Evolutionary conservation across 1,139 yeast genomes (phyloP), one percentile per base, ranked within the genome.

Genomic region (Yamadazyma dendronema): DNA sequence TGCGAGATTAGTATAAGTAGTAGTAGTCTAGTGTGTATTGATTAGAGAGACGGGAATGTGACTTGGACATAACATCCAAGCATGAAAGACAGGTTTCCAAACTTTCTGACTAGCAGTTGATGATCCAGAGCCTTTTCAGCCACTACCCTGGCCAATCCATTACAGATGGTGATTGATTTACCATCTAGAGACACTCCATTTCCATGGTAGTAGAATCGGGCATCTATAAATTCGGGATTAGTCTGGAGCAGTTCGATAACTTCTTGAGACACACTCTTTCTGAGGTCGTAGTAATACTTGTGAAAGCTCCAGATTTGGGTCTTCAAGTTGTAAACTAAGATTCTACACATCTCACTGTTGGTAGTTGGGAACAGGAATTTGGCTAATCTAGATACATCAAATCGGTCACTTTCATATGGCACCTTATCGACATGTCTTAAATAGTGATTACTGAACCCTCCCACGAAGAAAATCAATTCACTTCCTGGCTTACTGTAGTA

Each of bases 261-360:
- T 19, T 43, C 41, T 4, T 54, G 53, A 17, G 54, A 52, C 4
- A 56, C 38, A 12, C 56, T 53, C 34, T 57, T 61, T 28, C 54
- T 46, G 11, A 65, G 43, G 40, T 68, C 72, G 42, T 57, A 61
- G 44, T 57, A 62, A 46, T 59, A 69, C 28, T 62, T 52, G 44
- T 62, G 48, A 43, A 65, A 71, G 31, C 61, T 57, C 75, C 75
- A 71, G 3, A 68, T 66, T 46, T 69, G 75, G 1, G 75, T 66
- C 34, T 59, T 62, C 30, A 70, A 51, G 44, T 69, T 68, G 35
- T 67, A 58, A 4, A 61, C 65, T 13, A 69, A 58, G 16, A 71
- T 49, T 32, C 76, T 53, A 34, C 64, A 54, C 10, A 61, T 46
- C 33, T 65, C 58, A 28, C 56, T 39, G 43, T 62, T 61, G 31